Conservation (phyloP, 1,284 basidiomycete genomes). For the Fomitiporia mediterranea region DNA sequence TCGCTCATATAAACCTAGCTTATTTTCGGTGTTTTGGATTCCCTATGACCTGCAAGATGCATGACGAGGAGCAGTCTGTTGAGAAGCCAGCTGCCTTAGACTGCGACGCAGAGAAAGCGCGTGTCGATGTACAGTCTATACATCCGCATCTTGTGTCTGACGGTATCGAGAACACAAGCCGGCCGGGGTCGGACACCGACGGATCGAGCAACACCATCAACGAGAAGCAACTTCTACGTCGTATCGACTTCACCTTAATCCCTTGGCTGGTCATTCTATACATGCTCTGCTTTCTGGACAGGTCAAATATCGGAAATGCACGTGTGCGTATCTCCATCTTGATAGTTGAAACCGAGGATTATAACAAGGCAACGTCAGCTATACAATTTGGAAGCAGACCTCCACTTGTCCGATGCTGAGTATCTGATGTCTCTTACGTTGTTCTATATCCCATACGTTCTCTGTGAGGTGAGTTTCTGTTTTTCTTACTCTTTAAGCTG, state of each 20-base stretch:
- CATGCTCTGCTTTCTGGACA: slow-evolving; percentile 69
- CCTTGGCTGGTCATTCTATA: slow-evolving; percentile 72
- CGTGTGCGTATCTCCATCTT: too few species aligned
- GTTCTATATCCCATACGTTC: slow-evolving; percentile 59
- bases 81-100: neutral
- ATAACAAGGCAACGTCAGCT: too few species aligned
- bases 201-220: slow-evolving; percentile 33
- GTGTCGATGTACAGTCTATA: neutral
- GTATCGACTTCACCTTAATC: slow-evolving; percentile 60
- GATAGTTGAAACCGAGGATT: too few species aligned
- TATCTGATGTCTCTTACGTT: slow-evolving; percentile 61
- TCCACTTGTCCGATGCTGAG: slow-evolving; percentile 49
- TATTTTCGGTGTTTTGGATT: too few species aligned
- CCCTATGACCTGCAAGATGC: too few species aligned
- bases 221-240: slow-evolving; percentile 58
- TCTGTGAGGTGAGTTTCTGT: slow-evolving; percentile 51
- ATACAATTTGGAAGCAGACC: neutral
- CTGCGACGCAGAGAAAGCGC: neutral
- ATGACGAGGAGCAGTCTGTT: neutral
- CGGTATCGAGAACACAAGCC: too few species aligned
- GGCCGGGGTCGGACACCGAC: neutral
- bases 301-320: slow-evolving; percentile 80
- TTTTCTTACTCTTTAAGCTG: slow-evolving; percentile 63
- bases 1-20: too few species aligned
- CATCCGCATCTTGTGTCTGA: neutral